phyloP scores from a whole-genome alignment of 768 basidiomycete species.

The Chalciporus piperatus region DNA sequence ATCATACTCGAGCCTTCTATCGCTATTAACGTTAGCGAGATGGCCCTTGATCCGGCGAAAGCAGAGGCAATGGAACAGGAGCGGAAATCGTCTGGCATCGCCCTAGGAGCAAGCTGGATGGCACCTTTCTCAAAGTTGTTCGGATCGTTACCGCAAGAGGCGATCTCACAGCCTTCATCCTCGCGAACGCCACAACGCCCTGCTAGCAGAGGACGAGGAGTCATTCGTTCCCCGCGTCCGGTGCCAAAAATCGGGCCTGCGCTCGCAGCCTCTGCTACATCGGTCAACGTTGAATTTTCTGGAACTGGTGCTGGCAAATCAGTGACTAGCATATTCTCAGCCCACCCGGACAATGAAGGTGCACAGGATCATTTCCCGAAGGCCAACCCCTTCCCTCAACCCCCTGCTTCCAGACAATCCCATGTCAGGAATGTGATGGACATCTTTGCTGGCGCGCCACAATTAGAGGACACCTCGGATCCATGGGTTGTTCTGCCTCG shows the following conservation, averaged over 20 bases:
- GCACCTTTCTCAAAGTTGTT: constrained; percentile 84
- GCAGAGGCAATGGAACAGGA: constrained; percentile 40
- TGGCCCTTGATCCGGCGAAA: constrained; percentile 60
- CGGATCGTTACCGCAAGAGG: constrained; percentile 35
- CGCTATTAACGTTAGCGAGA: constrained; percentile 69
- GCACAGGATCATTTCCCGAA: constrained; percentile 8
- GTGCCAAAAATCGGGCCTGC: constrained; percentile 84
- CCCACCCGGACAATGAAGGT: constrained; percentile 24
- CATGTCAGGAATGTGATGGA: constrained; percentile 56
- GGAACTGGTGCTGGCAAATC: constrained; percentile 63
- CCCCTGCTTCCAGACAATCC: constrained; percentile 9
- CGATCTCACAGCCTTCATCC: constrained; percentile 4
- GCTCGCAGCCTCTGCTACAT: constrained; percentile 82
- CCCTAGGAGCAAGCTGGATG: constrained; percentile 65
- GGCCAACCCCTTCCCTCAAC: constrained; percentile 12
- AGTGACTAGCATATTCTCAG: constrained; percentile 42
- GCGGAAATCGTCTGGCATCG: constrained; percentile 28
- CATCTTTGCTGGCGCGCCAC: constrained; percentile 91
- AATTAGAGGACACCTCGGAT: constrained; percentile 43
- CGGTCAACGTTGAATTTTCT: constrained; percentile 95
- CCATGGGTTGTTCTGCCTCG: constrained; percentile 71
- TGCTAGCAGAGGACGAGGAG: constrained; percentile 24
- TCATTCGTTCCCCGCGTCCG: constrained; percentile 37
- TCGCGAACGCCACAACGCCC: constrained; percentile 28
- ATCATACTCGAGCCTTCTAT: constrained; percentile 83